phyloP scores from a whole-genome alignment of 169 alveolate genomes.

The Miamiensis avidus region DNA sequence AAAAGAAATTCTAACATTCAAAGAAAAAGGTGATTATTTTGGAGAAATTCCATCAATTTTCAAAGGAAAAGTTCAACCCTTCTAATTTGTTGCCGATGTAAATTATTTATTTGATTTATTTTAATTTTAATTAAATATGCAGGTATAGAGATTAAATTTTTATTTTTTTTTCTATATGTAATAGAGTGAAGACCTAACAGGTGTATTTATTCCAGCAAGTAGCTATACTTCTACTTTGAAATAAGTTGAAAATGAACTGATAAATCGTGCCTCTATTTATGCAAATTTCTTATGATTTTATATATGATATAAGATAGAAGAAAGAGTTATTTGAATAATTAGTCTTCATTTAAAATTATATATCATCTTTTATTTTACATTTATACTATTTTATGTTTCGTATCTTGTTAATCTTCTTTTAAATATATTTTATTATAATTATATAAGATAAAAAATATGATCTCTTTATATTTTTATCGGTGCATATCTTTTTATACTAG shows the following conservation, averaged over 20 bases:
- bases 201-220: background rate
- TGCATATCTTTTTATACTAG: too few relatives aligned
- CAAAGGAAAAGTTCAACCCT: background rate
- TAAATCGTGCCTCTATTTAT: background rate
- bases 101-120: background rate
- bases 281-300: background rate
- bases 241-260: background rate
- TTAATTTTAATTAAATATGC: too few relatives aligned
- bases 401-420: too few relatives aligned
- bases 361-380: too few relatives aligned
- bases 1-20: background rate
- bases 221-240: background rate
- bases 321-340: too few relatives aligned
- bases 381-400: too few relatives aligned
- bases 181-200: background rate
- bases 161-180: background rate
- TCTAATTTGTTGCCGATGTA: background rate
- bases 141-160: background rate
- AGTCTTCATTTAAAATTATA: too few relatives aligned
- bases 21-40: slow-evolving; percentile 17
- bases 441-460: too few relatives aligned
- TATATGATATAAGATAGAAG: too few relatives aligned
- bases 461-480: too few relatives aligned
- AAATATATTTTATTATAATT: too few relatives aligned
- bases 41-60: slow-evolving; percentile 16